Percentiles rank a stretch among this genome's conserved stretches.
These are phyloP conservation scores for Candida pseudoglaebosa DNA, from an alignment of 805 yeast species.

Conservation along the genomic window DNA sequence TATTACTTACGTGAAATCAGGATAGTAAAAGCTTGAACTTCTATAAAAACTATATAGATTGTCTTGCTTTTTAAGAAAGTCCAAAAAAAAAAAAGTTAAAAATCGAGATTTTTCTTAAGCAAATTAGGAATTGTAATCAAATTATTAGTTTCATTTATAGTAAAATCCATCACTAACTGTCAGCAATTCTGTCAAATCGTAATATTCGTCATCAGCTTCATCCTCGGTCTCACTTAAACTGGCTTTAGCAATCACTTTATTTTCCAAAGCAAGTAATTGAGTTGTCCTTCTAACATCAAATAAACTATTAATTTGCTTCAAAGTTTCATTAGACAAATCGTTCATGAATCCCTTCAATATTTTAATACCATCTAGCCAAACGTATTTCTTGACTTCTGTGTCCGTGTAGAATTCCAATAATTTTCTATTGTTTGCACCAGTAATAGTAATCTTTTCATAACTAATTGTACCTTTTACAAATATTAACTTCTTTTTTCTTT, in stretches of 20 bases:
- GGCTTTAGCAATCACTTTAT: slow-evolving; percentile 12
- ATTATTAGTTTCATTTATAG: slow-evolving; percentile 14
- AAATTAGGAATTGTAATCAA: no score
- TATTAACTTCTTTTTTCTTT: slow-evolving; percentile 44
- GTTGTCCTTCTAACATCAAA: slow-evolving; percentile 36
- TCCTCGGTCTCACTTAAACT: slow-evolving; percentile 15
- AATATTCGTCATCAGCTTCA: slow-evolving; percentile 27
- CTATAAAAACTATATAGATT: background rate
- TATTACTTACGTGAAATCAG: background rate
- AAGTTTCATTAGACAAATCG: slow-evolving; percentile 34
- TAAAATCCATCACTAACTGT: slow-evolving; percentile 21
- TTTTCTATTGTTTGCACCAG: slow-evolving; percentile 38
- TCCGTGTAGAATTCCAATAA: slow-evolving; percentile 65
- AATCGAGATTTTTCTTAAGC: background rate
- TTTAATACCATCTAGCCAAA: slow-evolving; percentile 78
- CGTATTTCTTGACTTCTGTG: slow-evolving; percentile 60
- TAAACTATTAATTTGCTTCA: slow-evolving; percentile 30
- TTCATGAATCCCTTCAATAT: slow-evolving; percentile 35
- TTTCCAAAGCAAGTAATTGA: slow-evolving; percentile 36
- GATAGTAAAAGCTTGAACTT: no score
- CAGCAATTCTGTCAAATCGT: slow-evolving; percentile 24
- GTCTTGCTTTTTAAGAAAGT: no score
- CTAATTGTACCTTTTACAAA: slow-evolving; percentile 54
- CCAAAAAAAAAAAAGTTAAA: background rate
- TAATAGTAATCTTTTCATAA: slow-evolving; percentile 53